Conservation (phyloP, 2,329 filamentous ascomycete species). For the Phialophora tarda region DNA sequence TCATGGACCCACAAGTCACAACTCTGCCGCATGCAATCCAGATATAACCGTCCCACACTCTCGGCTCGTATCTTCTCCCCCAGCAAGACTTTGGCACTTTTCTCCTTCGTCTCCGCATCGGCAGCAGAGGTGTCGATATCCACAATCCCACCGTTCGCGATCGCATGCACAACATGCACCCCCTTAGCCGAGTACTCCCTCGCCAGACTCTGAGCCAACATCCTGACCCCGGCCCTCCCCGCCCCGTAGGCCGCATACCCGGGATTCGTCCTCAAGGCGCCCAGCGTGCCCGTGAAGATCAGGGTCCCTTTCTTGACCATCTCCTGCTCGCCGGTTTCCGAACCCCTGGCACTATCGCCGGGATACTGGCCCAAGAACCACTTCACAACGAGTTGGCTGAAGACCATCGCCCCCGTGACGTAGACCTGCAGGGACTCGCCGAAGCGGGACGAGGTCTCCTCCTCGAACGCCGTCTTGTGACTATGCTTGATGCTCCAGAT, state of each 20-base stretch:
- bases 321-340: constrained; percentile 43
- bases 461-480: constrained; percentile 61
- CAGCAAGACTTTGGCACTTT: constrained; percentile 53
- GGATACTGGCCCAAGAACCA: constrained; percentile 41
- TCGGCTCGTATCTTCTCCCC: constrained; percentile 65
- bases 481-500: constrained; percentile 64
- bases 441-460: constrained; percentile 59
- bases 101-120: constrained; percentile 58
- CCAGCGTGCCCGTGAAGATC: constrained; percentile 63
- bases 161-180: constrained; percentile 64
- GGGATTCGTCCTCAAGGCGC: constrained; percentile 59
- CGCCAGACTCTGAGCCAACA: constrained; percentile 62
- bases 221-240: constrained; percentile 58
- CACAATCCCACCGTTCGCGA: constrained; percentile 59
- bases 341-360: constrained; percentile 48
- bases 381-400: constrained; percentile 60
- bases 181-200: constrained; percentile 63
- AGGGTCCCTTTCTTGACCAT: constrained; percentile 63
- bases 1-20: constrained; percentile 61
- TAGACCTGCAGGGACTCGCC: constrained; percentile 57
- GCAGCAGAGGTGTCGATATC: constrained; percentile 22
- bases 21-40: constrained; percentile 57
- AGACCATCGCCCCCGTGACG: constrained; percentile 62
- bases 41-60: constrained; percentile 62
- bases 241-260: constrained; percentile 63